These are phyloP conservation scores for Diutina rugosa DNA, from an alignment of 1,139 yeast genomes.

Conservation along the genomic window DNA sequence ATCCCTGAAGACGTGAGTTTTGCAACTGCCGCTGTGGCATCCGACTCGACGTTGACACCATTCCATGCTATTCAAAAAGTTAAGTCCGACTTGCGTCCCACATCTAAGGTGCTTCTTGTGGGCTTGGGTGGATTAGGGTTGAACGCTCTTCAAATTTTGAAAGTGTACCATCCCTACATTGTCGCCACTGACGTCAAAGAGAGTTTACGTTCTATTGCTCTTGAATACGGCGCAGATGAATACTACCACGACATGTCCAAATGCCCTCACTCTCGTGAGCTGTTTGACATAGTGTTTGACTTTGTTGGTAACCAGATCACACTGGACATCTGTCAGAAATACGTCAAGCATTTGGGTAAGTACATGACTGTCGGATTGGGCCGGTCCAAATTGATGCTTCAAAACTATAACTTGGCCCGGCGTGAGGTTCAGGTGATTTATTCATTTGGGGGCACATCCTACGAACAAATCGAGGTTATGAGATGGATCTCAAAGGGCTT, in stretches of 20 bases:
- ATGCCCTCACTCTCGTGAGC: conserved; percentile 15
- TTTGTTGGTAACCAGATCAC: conserved; percentile 32
- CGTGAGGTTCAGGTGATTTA: conserved; percentile 29
- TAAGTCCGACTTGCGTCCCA: conserved; percentile 17
- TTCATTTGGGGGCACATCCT: conserved; percentile 34
- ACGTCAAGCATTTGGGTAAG: conserved; percentile 23
- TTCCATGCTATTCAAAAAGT: conserved; percentile 36
- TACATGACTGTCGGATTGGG: conserved; percentile 35
- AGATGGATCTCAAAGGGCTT: conserved; percentile 29
- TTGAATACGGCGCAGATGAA: conserved; percentile 29
- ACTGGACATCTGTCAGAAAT: conserved; percentile 18
- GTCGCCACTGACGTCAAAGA: conserved; percentile 28
- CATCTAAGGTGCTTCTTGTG: conserved; percentile 26
- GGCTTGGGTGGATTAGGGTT: conserved; percentile 42
- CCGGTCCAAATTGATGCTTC: conserved; percentile 15
- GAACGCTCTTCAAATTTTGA: conserved; percentile 34
- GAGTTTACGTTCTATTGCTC: conserved; percentile 17
- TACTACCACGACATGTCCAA: conserved; percentile 20
- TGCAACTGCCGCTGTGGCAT: conserved; percentile 35
- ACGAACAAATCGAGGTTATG: conserved; percentile 32
- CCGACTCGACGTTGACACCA: conserved; percentile 39
- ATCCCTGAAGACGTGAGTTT: conserved; percentile 35
- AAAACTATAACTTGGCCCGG: conserved; percentile 24
- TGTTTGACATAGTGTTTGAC: conserved; percentile 30
- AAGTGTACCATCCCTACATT: conserved; percentile 24